Conservation (phyloP, 495 filamentous ascomycete species). For the Hypomontagnella monticulosa region DNA sequence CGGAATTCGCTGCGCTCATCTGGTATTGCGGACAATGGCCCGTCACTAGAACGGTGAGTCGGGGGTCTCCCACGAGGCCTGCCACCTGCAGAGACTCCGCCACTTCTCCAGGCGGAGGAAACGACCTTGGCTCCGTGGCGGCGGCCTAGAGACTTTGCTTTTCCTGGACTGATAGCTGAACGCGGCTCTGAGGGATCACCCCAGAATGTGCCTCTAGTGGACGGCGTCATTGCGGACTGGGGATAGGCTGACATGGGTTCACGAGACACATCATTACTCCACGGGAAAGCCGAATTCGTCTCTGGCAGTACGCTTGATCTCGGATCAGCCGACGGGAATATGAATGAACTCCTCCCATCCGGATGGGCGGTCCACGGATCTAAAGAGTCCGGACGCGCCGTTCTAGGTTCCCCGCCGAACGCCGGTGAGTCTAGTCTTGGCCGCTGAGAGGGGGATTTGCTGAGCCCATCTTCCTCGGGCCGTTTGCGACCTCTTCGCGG, state of each 20-base stretch:
- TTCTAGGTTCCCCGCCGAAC: conserved; percentile 64
- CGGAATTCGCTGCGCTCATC: conserved; percentile 54
- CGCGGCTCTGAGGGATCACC: conserved; percentile 67
- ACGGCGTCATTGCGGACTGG: conserved; percentile 80
- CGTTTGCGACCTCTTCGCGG: conserved; percentile 89
- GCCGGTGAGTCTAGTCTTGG: conserved; percentile 75
- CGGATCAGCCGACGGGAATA: conserved; percentile 48
- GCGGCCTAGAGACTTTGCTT: conserved; percentile 65
- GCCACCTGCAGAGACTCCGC: conserved; percentile 69
- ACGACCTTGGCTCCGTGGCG: conserved; percentile 91
- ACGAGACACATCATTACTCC: conserved; percentile 56
- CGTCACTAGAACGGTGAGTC: conserved; percentile 73
- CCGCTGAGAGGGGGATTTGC: conserved; percentile 67
- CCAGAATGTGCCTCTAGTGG: conserved; percentile 58
- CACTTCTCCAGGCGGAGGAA: conserved; percentile 91
- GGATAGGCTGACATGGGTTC: conserved; percentile 76
- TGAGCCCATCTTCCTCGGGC: conserved; percentile 73
- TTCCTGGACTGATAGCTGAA: conserved; percentile 74
- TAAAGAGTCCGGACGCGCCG: conserved; percentile 44
- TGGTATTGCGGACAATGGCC: conserved; percentile 89
- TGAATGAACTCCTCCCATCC: conserved; percentile 52
- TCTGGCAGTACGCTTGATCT: conserved; percentile 43
- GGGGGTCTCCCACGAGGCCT: conserved; percentile 88
- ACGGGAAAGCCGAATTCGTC: conserved; percentile 37
- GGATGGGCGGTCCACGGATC: conserved; percentile 62